Conservation (phyloP, 2,329 filamentous ascomycete species). For the Fusarium papillatum region DNA sequence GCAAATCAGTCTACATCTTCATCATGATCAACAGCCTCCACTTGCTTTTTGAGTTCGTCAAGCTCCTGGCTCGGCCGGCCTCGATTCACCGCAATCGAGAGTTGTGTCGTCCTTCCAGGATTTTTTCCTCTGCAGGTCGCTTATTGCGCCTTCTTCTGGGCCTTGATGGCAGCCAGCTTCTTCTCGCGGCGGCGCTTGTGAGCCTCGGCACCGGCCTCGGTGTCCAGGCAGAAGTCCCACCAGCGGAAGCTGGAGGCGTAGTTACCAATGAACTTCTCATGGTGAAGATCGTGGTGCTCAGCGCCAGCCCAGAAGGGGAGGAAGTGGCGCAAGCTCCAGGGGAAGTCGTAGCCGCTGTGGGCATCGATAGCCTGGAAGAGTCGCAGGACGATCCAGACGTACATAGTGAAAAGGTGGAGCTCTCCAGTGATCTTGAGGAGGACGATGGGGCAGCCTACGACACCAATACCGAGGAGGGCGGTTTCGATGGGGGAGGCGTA, state of each 20-base stretch:
- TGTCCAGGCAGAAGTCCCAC: conserved; percentile 97
- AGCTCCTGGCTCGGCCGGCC: conserved; percentile 15
- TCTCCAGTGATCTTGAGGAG: conserved; percentile 88
- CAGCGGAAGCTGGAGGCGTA: conserved; percentile 98
- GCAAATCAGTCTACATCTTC: conserved; percentile 40
- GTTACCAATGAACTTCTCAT: conserved; percentile 99
- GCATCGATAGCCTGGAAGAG: conserved; percentile 98
- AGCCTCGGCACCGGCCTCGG: conserved; percentile 91
- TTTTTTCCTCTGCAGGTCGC: conserved; percentile 8
- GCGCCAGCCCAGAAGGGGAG: conserved; percentile 98
- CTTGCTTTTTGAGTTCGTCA: conserved; percentile 17
- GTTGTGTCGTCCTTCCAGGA: conserved; percentile 11
- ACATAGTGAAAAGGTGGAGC: conserved; percentile 97
- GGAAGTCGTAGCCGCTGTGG: conserved; percentile 98
- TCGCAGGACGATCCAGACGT: conserved; percentile 92
- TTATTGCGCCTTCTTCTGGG: conserved; percentile 80
- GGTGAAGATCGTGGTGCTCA: conserved; percentile 95
- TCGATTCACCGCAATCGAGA: conserved; percentile 44
- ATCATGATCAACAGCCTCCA: conserved; percentile 36
- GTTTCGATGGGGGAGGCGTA: conserved; percentile 98
- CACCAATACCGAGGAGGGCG: conserved; percentile 92
- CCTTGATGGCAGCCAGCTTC: conserved; percentile 75
- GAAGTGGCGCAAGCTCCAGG: conserved; percentile 96
- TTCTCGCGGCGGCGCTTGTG: conserved; percentile 85
- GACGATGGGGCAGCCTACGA: conserved; percentile 84